Evolutionary conservation across 2,329 filamentous ascomycete species (phyloP).

Genomic region (Fonsecaea multimorphosa): DNA sequence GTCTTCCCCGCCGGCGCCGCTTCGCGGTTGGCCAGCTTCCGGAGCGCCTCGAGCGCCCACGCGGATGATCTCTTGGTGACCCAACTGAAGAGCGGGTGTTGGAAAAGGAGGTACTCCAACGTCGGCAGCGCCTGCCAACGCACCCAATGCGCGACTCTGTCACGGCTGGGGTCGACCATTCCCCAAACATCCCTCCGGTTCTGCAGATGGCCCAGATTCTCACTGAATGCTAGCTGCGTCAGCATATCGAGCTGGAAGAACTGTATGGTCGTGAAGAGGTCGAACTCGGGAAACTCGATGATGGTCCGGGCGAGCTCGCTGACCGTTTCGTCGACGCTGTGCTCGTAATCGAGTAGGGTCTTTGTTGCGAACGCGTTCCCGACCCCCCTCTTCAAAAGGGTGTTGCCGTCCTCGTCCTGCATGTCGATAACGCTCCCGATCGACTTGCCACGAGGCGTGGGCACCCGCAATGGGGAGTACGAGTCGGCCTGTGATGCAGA

Average conservation of each 20-base stretch:
- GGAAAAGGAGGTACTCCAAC: not conserved
- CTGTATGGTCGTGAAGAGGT: not conserved
- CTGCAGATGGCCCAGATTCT: not conserved
- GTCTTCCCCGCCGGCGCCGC: not conserved
- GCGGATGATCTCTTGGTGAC: not conserved
- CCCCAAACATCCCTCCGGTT: not conserved
- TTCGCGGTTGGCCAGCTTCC: not conserved
- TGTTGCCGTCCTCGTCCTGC: not conserved
- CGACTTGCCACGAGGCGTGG: not conserved
- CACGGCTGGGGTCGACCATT: not conserved
- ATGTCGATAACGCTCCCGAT: not conserved
- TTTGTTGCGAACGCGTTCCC: conserved; percentile 4
- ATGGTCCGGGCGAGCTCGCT: not conserved
- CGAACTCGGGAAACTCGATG: not conserved
- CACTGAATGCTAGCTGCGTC: not conserved
- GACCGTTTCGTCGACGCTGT: not conserved
- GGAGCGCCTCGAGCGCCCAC: not conserved
- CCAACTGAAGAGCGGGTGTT: not conserved
- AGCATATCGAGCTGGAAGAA: not conserved
- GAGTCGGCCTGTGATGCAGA: not conserved
- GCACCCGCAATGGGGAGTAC: not conserved
- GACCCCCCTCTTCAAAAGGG: not conserved
- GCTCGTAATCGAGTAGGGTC: not conserved
- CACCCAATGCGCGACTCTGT: not conserved
- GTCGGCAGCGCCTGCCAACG: not conserved